Percentiles rank a stretch among this genome's conserved stretches.
phyloP scores from a whole-genome alignment of 345 rosid species.

The Gossypium turneri region DNA sequence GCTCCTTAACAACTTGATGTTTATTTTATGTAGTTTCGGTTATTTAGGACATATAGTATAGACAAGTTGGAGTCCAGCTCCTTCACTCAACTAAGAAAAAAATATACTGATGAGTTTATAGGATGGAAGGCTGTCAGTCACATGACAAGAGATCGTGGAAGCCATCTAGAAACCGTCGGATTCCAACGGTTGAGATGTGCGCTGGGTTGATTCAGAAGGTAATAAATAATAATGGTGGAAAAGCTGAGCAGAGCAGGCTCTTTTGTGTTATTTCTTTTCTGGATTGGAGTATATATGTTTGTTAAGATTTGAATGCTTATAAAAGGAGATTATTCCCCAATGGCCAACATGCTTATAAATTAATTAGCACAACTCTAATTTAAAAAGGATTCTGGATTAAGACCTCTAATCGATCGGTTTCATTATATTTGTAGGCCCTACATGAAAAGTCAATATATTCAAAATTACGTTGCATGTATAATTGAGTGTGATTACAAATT shows the following conservation, averaged over 20 bases:
- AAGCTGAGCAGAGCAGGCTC: neutral
- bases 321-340: neutral
- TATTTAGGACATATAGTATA: neutral
- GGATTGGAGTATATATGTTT: slow-evolving; percentile 2
- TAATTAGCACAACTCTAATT: neutral
- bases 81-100: neutral
- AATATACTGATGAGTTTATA: neutral
- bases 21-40: neutral
- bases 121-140: neutral
- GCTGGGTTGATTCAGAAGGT: neutral
- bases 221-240: neutral
- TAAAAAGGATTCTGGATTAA: neutral
- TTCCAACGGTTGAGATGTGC: neutral
- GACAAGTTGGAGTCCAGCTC: slow-evolving; percentile 16
- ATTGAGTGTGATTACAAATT: neutral
- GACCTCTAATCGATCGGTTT: neutral
- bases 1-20: neutral
- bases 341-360: neutral
- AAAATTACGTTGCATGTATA: neutral
- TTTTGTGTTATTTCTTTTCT: neutral
- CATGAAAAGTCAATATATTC: neutral
- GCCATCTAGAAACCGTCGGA: slow-evolving; percentile 8
- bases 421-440: neutral
- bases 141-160: neutral
- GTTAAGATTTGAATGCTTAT: neutral